Evolutionary conservation across 2,329 filamentous ascomycete genomes (phyloP).

Genomic region (Mycosphaerella arachidis): DNA sequence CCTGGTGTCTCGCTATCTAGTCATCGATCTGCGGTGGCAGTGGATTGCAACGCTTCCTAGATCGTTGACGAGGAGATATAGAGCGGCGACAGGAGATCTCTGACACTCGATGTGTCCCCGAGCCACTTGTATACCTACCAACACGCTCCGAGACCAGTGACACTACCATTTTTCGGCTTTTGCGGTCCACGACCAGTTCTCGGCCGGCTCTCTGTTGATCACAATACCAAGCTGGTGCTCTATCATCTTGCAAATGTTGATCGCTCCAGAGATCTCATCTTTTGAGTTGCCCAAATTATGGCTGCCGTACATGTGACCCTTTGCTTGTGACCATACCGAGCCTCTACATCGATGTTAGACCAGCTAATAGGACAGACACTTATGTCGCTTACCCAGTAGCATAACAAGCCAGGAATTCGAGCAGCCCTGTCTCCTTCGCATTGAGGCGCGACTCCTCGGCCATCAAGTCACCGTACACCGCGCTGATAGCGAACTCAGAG

Average conservation of each 20-base stretch:
- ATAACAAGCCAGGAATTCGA: constrained; percentile 22
- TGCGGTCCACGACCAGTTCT: constrained; percentile 17
- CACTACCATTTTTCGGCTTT: constrained; percentile 17
- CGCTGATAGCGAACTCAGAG: constrained; percentile 18
- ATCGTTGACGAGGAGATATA: no score
- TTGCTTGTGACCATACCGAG: constrained; percentile 15
- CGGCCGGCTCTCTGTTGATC: constrained; percentile 11
- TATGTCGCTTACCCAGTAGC: constrained; percentile 11
- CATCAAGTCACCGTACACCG: constrained; percentile 21
- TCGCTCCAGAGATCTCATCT: constrained; percentile 17
- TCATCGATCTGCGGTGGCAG: no score
- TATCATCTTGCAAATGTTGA: constrained; percentile 17
- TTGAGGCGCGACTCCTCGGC: constrained; percentile 15
- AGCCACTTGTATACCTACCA: no score
- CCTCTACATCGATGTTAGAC: constrained; percentile 9
- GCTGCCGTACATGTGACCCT: constrained; percentile 21
- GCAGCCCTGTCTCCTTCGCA: constrained; percentile 18
- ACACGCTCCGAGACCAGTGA: no score
- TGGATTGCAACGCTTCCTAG: no score
- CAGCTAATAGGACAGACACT: background rate
- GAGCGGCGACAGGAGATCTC: no score
- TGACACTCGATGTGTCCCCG: no score
- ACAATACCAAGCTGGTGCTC: constrained; percentile 14
- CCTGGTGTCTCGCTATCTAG: no score
- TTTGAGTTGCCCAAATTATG: constrained; percentile 18